phyloP scores from a whole-genome alignment of 768 basidiomycete genomes.

The Boletus huronensis region DNA sequence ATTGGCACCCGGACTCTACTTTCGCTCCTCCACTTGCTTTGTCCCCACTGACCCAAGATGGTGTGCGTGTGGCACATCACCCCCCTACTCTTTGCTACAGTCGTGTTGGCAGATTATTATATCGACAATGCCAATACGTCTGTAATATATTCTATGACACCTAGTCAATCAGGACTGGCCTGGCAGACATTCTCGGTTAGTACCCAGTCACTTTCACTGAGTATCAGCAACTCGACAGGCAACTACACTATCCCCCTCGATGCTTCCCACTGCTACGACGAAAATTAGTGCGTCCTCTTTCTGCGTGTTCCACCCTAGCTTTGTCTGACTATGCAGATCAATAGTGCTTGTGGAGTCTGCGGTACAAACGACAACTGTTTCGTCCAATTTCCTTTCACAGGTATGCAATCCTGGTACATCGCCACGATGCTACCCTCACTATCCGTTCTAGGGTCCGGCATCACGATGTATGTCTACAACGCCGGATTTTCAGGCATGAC shows the following conservation, averaged over 20 bases:
- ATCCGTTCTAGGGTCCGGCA: conserved; percentile 19
- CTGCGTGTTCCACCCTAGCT: neutral
- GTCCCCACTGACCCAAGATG: neutral
- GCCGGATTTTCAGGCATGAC: conserved; percentile 20
- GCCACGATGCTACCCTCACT: neutral
- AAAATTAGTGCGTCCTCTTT: conserved; percentile 23
- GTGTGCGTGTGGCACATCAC: neutral
- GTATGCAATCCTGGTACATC: conserved; percentile 1
- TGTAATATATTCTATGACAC: conserved; percentile 15
- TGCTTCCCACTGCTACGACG: conserved; percentile 20
- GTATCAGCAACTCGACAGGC: conserved; percentile 18
- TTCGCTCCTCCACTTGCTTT: neutral
- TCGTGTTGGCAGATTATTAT: conserved; percentile 20
- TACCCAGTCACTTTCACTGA: neutral
- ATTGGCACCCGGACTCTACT: neutral
- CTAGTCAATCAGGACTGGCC: conserved; percentile 6
- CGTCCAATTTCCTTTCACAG: conserved; percentile 21
- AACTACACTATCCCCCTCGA: conserved; percentile 15
- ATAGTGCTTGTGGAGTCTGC: conserved; percentile 21
- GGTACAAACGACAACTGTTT: conserved; percentile 11
- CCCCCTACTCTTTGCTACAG: conserved; percentile 11
- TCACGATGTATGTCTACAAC: conserved; percentile 25
- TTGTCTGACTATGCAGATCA: neutral
- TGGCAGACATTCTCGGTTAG: conserved; percentile 12
- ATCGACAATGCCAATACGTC: conserved; percentile 25